Evolutionary conservation across 345 rosid species (phyloP).

Genomic region (Lenwebbia sp.): DNA sequence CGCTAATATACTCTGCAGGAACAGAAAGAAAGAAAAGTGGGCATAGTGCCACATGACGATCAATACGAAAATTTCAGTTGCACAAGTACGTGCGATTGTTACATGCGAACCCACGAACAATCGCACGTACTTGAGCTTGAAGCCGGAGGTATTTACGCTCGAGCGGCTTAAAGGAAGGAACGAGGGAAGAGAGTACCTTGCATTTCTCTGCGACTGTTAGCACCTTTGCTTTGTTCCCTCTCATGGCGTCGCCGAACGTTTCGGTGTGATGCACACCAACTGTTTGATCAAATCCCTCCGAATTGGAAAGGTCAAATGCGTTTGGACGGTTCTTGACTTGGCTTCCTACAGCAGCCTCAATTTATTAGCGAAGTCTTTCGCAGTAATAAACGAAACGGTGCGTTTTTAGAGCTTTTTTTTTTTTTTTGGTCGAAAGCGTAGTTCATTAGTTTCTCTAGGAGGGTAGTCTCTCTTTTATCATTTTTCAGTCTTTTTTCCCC

Average conservation of each 20-base stretch:
- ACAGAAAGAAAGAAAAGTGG: neutral
- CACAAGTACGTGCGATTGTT: neutral
- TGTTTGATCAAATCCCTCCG: slow-evolving; percentile 40
- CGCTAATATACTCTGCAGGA: slow-evolving; percentile 52
- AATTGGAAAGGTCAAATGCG: neutral
- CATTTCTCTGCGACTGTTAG: slow-evolving; percentile 55
- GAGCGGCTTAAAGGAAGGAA: neutral
- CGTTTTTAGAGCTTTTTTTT: neutral
- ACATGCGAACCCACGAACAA: neutral
- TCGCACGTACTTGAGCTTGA: neutral
- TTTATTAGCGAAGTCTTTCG: neutral
- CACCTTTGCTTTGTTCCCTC: slow-evolving; percentile 32
- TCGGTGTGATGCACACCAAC: slow-evolving; percentile 14
- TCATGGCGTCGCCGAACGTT: slow-evolving; percentile 16
- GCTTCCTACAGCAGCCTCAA: neutral
- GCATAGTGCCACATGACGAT: neutral
- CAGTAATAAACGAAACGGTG: neutral
- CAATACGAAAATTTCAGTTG: neutral
- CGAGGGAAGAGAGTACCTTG: slow-evolving; percentile 33
- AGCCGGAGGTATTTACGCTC: neutral
- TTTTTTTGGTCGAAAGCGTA: neutral
- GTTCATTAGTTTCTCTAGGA: accelerated
- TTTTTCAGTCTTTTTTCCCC: neutral
- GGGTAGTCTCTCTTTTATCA: neutral
- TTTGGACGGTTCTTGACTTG: neutral